Evolutionary conservation across 23 red algal species (phyloP).

Genomic region (Gracilaria gracilis): DNA sequence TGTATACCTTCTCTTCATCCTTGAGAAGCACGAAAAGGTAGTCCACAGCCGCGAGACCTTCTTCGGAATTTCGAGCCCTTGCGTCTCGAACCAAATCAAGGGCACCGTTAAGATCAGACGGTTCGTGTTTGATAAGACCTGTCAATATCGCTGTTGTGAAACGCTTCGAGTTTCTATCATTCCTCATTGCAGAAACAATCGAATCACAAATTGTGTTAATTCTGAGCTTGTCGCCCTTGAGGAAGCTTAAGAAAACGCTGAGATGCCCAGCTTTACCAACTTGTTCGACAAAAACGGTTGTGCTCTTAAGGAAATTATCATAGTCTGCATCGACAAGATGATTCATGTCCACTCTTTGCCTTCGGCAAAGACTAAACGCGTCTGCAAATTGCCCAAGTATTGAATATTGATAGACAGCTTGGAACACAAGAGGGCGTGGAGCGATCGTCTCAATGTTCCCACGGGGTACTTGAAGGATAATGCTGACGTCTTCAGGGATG

Average conservation of each 20-base stretch:
- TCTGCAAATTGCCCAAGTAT: slow-evolving; percentile 41
- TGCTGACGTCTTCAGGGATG: slow-evolving; percentile 34
- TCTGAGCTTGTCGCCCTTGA: slow-evolving; percentile 9
- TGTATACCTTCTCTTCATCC: slow-evolving; percentile 64
- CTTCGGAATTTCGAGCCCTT: slow-evolving; percentile 14
- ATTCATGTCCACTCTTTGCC: slow-evolving; percentile 80
- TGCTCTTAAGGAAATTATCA: slow-evolving; percentile 40
- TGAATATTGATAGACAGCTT: slow-evolving; percentile 37
- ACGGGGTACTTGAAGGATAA: slow-evolving; percentile 80
- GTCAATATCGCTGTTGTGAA: slow-evolving; percentile 70
- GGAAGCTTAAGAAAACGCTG: slow-evolving; percentile 73
- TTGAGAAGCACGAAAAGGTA: slow-evolving; percentile 69
- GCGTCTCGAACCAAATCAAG: slow-evolving; percentile 38
- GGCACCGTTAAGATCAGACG: slow-evolving; percentile 31
- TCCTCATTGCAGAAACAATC: slow-evolving; percentile 38
- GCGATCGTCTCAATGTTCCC: slow-evolving; percentile 86
- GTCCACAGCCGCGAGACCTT: slow-evolving; percentile 56
- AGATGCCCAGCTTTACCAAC: slow-evolving; percentile 43
- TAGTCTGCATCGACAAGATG: slow-evolving; percentile 65
- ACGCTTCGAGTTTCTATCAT: slow-evolving; percentile 8
- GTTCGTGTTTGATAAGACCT: slow-evolving; percentile 53
- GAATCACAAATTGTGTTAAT: slow-evolving; percentile 62
- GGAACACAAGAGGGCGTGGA: slow-evolving; percentile 64
- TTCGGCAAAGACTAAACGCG: slow-evolving; percentile 67
- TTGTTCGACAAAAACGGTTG: slow-evolving; percentile 48